A percentile compares a stretch with the other conserved stretches of the same genome.
These are phyloP conservation scores for Melocanna baccifera DNA, from an alignment of 176 grass and related monocot species.

Conservation along the genomic window DNA sequence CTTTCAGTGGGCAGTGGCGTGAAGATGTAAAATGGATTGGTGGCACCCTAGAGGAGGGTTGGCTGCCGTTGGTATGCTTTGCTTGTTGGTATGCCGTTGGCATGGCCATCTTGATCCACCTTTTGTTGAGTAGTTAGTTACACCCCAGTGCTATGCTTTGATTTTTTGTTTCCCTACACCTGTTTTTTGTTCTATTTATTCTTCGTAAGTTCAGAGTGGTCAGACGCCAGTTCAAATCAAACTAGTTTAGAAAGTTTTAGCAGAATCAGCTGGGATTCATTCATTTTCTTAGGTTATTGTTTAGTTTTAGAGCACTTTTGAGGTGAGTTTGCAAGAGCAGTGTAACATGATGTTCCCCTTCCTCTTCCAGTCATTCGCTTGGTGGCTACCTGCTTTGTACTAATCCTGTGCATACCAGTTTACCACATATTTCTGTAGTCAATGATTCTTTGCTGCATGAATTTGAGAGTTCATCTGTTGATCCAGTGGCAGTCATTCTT, in stretches of 20 bases:
- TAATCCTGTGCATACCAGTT: constrained; percentile 34
- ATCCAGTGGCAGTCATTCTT: neutral
- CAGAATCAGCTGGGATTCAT: neutral
- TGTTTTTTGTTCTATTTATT: constrained; percentile 7
- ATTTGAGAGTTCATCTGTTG: neutral
- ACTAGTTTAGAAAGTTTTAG: constrained; percentile 41
- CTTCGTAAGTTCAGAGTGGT: neutral
- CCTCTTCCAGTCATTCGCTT: neutral
- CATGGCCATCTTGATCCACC: too few species aligned
- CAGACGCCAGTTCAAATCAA: constrained; percentile 17
- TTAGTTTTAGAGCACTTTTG: constrained; percentile 32
- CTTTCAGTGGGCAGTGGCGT: too few species aligned
- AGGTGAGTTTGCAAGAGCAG: constrained; percentile 19
- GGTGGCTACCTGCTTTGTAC: constrained; percentile 20
- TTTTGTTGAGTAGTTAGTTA: constrained; percentile 12
- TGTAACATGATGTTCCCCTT: constrained; percentile 20
- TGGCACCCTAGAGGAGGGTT: too few species aligned
- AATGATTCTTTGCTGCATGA: constrained; percentile 13
- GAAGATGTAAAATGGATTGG: too few species aligned
- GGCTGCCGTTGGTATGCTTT: too few species aligned
- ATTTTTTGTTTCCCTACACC: neutral
- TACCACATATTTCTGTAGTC: constrained; percentile 16
- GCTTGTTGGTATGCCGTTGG: too few species aligned
- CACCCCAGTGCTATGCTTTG: neutral
- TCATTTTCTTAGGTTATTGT: constrained; percentile 16